A percentile compares a stretch with the other conserved stretches of the same genome.
These are phyloP conservation scores for Pholiota conissans DNA, from an alignment of 768 basidiomycete genomes.

Conservation along the genomic window DNA sequence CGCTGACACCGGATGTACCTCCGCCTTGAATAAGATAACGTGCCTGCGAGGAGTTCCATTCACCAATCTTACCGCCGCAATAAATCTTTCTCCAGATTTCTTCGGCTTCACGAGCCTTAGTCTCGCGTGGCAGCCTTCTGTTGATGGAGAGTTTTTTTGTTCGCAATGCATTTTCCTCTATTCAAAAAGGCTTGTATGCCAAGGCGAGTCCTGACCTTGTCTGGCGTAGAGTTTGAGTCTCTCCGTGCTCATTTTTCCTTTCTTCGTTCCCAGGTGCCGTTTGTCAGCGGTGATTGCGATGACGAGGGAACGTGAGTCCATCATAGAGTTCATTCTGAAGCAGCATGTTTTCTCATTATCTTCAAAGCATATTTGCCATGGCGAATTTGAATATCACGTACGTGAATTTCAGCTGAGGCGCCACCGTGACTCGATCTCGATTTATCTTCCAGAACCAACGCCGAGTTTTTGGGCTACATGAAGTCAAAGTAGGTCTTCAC, in stretches of 20 bases:
- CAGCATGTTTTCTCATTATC: too few relatives aligned
- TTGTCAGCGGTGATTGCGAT: conserved; percentile 54
- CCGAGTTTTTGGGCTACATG: conserved; percentile 21
- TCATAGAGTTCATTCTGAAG: too few relatives aligned
- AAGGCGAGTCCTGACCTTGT: too few relatives aligned
- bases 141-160: conserved; percentile 50
- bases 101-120: conserved; percentile 37
- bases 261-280: conserved; percentile 40
- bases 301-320: conserved; percentile 52
- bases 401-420: too few relatives aligned
- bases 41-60: conserved; percentile 41
- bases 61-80: conserved; percentile 34
- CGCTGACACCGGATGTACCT: conserved; percentile 26
- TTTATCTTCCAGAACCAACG: conserved; percentile 14
- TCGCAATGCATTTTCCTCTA: conserved; percentile 41
- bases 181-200: conserved; percentile 37
- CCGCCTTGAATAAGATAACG: conserved; percentile 40
- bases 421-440: too few relatives aligned
- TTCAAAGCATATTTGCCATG: conserved; percentile 9
- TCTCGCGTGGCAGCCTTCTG: conserved; percentile 48
- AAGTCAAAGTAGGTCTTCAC: not conserved
- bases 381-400: conserved; percentile 14
- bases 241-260: too few relatives aligned
- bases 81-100: conserved; percentile 38
- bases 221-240: too few relatives aligned